Base-by-base conservation (phyloP, 768 basidiomycete genomes). In the Tricholoma terreum region DNA sequence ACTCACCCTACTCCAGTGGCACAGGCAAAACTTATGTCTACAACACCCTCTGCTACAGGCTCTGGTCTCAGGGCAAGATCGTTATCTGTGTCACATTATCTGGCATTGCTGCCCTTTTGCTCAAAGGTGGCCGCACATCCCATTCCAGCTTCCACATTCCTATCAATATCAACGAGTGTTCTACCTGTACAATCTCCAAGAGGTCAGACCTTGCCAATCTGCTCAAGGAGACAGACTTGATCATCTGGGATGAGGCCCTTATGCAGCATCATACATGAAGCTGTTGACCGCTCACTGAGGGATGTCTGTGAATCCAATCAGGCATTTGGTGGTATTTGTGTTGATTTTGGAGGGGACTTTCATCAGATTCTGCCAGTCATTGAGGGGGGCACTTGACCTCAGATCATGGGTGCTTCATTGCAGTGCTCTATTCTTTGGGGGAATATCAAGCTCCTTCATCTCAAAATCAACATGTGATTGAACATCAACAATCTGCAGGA, bases 71-170 rank as follows among this genome's bases (percentile, higher is more conserved):
- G 11, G 67, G 68, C 0, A 22, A 61, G 22, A 71, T 81, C 64
- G 70, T 77, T 1, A 67, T 83, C 2, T 80, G 76, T 74, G 76
- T 79, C 12, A 76, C 80, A 11, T 83, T 80, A 0, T 80, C 80
- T 35, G 79, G 80, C 0, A 77, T 83, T 55, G 76, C 81, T 6
- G 17, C 40, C 17, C n/a, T 40, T n/a, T 40, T 40, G 38, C 38
- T 40, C n/a, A 15, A 15, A 40, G n/a, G 38, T 3, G 38, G 38
- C n/a, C n/a, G n/a, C 4, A 40, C 38, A 5, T 40, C 38, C n/a
- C 38, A 40, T 40, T 40, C n/a, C n/a, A n/a, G 38, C n/a, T n/a
- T 40, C n/a, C n/a, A 17, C n/a, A 40, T 40, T 17, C 38, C 38
- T 40, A 15, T 40, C 6, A 40, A n/a, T 15, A 40, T 40, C n/a